Evolutionary conservation across 2,329 filamentous ascomycete genomes (phyloP).

Genomic region (Lachnellula cervina): DNA sequence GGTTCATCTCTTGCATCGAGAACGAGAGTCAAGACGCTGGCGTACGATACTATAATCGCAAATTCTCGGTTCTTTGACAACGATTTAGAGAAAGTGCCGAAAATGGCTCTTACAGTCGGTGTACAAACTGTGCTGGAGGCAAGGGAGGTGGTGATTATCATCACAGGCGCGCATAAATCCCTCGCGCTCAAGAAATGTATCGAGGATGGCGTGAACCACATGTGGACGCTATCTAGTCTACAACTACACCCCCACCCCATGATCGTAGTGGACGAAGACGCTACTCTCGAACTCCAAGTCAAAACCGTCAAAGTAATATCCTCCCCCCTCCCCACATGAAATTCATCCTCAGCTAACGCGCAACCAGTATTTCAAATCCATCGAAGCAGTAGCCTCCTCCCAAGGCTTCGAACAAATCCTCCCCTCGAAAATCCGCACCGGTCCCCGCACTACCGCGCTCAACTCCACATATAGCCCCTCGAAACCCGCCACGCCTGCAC

Average conservation of each 20-base stretch:
- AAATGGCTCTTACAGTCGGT: constrained; percentile 79
- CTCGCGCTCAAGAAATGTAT: constrained; percentile 74
- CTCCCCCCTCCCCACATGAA: not conserved
- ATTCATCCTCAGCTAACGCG: not conserved
- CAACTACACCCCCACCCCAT: constrained; percentile 78
- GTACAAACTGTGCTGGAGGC: constrained; percentile 80
- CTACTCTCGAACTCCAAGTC: constrained; percentile 66
- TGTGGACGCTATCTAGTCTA: constrained; percentile 81
- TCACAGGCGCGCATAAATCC: constrained; percentile 76
- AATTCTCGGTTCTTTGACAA: constrained; percentile 82
- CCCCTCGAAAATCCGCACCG: constrained; percentile 52
- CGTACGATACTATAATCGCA: constrained; percentile 80
- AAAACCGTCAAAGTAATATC: constrained; percentile 60
- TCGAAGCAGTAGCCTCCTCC: constrained; percentile 57
- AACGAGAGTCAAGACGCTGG: constrained; percentile 80
- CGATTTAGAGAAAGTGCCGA: constrained; percentile 68
- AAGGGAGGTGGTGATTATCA: constrained; percentile 76
- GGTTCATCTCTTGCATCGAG: constrained; percentile 72
- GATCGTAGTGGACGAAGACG: constrained; percentile 79
- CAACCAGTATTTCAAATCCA: constrained; percentile 62
- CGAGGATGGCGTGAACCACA: constrained; percentile 79
- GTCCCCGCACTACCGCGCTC: constrained; percentile 30
- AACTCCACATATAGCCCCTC: constrained; percentile 6
- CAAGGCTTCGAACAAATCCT: constrained; percentile 55
- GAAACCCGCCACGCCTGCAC: constrained; percentile 11